Conservation (phyloP, 768 basidiomycete genomes). For the Rhizopogon vinicolor region DNA sequence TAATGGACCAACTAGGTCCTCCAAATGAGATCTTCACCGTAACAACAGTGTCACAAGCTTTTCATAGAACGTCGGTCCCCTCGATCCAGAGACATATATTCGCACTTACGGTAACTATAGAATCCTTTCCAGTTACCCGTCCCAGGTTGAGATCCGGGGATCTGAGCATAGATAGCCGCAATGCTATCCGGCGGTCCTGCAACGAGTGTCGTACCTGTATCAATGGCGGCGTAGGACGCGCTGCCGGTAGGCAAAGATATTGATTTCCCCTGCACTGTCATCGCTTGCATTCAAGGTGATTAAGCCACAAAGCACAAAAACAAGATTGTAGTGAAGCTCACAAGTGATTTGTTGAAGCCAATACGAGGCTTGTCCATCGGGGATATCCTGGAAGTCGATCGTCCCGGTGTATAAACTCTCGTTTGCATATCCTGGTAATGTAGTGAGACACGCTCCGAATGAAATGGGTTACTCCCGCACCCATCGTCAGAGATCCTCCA, state of each 20-base stretch:
- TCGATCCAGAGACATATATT: slow-evolving; percentile 1
- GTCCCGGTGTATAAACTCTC: slow-evolving; percentile 40
- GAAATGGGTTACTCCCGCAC: slow-evolving; percentile 26
- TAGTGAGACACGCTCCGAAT: background rate
- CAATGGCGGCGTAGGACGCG: slow-evolving; percentile 40
- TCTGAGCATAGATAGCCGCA: slow-evolving; percentile 39
- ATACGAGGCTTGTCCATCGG: slow-evolving; percentile 36
- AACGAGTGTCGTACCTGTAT: slow-evolving; percentile 58
- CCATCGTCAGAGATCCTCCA: slow-evolving; percentile 75
- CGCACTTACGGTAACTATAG: slow-evolving; percentile 37
- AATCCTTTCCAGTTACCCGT: slow-evolving; percentile 39
- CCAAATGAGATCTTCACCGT: slow-evolving; percentile 41
- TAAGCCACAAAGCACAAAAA: background rate
- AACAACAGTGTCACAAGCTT: slow-evolving; percentile 40
- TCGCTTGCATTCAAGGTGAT: slow-evolving; percentile 12
- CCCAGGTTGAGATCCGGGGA: slow-evolving; percentile 37
- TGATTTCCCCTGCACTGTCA: slow-evolving; percentile 31
- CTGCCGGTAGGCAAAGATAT: slow-evolving; percentile 31
- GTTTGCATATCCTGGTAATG: slow-evolving; percentile 50
- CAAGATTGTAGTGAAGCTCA: slow-evolving; percentile 3
- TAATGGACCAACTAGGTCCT: slow-evolving; percentile 41
- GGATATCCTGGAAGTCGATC: slow-evolving; percentile 44
- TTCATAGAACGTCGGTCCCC: background rate
- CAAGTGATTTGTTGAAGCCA: slow-evolving; percentile 40
- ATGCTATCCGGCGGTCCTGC: slow-evolving; percentile 42